phyloP scores from a whole-genome alignment of 2,329 filamentous ascomycete species.

The Fusarium palustre region DNA sequence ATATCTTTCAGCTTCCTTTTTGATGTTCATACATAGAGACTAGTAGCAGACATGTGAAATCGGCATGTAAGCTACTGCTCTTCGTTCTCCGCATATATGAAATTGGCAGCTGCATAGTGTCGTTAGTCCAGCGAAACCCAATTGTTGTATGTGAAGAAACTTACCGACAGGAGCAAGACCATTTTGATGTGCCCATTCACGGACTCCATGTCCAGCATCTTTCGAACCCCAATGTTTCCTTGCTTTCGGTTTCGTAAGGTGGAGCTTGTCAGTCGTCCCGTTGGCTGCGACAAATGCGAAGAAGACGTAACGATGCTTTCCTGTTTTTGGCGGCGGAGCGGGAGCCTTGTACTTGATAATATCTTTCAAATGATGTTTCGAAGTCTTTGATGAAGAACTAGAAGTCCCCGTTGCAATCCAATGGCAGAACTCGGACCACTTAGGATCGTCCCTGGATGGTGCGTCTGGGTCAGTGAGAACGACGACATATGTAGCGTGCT shows the following conservation, averaged over 20 bases:
- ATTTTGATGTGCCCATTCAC: slow-evolving; percentile 37
- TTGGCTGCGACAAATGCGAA: slow-evolving; percentile 36
- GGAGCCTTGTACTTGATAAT: slow-evolving; percentile 39
- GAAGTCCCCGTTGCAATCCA: slow-evolving; percentile 30
- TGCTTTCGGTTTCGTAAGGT: slow-evolving; percentile 27
- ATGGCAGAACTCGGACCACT: slow-evolving; percentile 44
- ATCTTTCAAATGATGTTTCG: slow-evolving; percentile 5
- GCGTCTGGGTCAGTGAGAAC: slow-evolving; percentile 41
- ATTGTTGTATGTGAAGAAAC: not conserved
- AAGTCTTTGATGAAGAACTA: not conserved
- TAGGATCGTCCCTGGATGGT: slow-evolving; percentile 35
- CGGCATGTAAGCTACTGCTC: slow-evolving; percentile 8
- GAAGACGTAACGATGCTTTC: slow-evolving; percentile 42
- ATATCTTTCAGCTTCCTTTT: slow-evolving; percentile 24
- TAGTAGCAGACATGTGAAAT: not conserved
- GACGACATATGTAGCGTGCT: slow-evolving; percentile 18
- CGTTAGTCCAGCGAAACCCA: not conserved
- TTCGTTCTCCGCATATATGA: slow-evolving; percentile 40
- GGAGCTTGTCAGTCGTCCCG: slow-evolving; percentile 30
- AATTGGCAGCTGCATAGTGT: slow-evolving; percentile 34
- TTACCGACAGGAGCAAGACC: slow-evolving; percentile 40
- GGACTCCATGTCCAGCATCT: slow-evolving; percentile 27
- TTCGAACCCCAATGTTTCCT: slow-evolving; percentile 39
- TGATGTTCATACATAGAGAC: not conserved
- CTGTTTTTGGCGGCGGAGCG: slow-evolving; percentile 34